Conservation (phyloP, 1,139 yeast species). For the Chernovozyma sophiae-reginae region DNA sequence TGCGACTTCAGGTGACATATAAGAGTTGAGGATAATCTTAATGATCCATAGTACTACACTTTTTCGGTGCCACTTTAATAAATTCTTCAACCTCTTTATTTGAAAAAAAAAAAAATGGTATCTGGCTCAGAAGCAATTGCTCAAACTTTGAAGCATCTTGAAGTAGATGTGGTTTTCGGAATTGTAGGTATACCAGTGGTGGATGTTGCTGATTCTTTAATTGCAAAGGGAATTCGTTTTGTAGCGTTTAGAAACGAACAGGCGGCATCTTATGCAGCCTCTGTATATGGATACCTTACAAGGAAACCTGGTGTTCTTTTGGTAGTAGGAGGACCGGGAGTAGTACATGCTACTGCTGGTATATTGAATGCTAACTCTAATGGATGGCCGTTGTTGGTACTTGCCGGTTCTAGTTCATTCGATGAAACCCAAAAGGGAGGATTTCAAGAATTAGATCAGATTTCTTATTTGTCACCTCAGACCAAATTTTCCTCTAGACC, state of each 20-base stretch:
- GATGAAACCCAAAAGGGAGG: constrained; percentile 52
- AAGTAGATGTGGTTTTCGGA: constrained; percentile 55
- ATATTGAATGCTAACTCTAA: constrained; percentile 55
- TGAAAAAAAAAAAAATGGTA: too few relatives aligned
- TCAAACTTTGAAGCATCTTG: constrained; percentile 37
- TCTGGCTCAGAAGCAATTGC: constrained; percentile 46
- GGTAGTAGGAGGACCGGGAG: constrained; percentile 71
- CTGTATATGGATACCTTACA: constrained; percentile 59
- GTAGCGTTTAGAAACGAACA: constrained; percentile 63
- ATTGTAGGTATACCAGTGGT: constrained; percentile 70
- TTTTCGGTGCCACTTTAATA: too few relatives aligned
- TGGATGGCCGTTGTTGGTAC: constrained; percentile 55
- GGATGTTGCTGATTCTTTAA: constrained; percentile 54
- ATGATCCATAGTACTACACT: too few relatives aligned
- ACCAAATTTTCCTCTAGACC: constrained; percentile 51
- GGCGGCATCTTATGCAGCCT: constrained; percentile 68
- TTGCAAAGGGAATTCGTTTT: constrained; percentile 48
- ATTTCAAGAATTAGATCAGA: constrained; percentile 64
- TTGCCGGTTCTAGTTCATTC: constrained; percentile 56
- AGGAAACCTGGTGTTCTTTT: constrained; percentile 59
- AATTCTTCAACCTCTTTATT: too few relatives aligned
- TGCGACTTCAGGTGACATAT: too few relatives aligned
- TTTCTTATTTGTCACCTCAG: constrained; percentile 39
- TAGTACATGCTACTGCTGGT: constrained; percentile 61
- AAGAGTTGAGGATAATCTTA: too few relatives aligned